These are phyloP conservation scores for Nemania abortiva DNA, from an alignment of 2,329 filamentous ascomycete genomes.

Conservation along the genomic window DNA sequence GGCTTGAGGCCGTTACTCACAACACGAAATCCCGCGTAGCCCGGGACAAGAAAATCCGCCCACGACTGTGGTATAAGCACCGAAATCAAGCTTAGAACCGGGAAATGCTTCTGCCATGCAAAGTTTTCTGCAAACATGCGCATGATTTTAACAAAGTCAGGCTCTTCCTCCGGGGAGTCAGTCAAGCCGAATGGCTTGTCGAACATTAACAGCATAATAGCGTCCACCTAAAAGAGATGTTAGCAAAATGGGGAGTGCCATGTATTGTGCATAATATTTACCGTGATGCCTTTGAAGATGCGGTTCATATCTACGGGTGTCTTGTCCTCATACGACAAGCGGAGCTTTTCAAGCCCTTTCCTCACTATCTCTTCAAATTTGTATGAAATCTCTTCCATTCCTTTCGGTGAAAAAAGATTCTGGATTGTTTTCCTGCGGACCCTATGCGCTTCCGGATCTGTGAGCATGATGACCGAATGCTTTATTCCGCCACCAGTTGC, in stretches of 20 bases:
- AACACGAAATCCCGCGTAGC: slow-evolving; percentile 31
- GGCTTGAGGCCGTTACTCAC: slow-evolving; percentile 13
- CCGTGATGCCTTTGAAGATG: slow-evolving; percentile 33
- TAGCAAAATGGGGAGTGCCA: no score
- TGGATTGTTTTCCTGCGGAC: slow-evolving; percentile 25
- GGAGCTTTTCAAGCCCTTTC: slow-evolving; percentile 27
- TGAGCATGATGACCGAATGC: slow-evolving; percentile 33
- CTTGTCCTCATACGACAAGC: slow-evolving; percentile 22
- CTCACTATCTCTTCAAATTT: slow-evolving; percentile 25
- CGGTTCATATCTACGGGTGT: slow-evolving; percentile 35
- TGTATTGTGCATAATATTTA: not conserved
- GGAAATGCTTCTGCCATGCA: slow-evolving; percentile 34
- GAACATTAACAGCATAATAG: slow-evolving; percentile 36
- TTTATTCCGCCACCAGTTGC: slow-evolving; percentile 32
- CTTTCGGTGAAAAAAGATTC: slow-evolving; percentile 29
- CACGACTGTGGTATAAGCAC: slow-evolving; percentile 20
- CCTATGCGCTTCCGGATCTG: slow-evolving; percentile 28
- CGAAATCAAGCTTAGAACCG: slow-evolving; percentile 25
- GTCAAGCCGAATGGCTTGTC: slow-evolving; percentile 30
- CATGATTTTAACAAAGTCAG: slow-evolving; percentile 30
- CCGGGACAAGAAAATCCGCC: slow-evolving; percentile 31
- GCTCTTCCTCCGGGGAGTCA: slow-evolving; percentile 29
- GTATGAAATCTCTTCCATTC: slow-evolving; percentile 33
- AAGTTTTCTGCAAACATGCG: slow-evolving; percentile 38
- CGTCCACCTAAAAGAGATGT: slow-evolving; percentile 29